Conservation (phyloP, 805 yeast genomes). For the Pichia californica region DNA sequence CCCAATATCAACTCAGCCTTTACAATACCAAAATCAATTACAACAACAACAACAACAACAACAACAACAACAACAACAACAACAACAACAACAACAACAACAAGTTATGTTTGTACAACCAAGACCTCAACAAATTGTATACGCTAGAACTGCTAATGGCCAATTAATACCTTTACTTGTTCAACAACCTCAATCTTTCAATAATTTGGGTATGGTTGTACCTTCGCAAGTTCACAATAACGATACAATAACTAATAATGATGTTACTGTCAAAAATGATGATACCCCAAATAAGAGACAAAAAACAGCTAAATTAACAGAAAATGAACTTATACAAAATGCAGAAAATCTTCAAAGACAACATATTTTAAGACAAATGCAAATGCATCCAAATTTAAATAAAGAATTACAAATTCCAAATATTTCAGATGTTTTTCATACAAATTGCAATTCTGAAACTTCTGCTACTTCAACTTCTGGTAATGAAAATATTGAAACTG, state of each 20-base stretch:
- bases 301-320: background rate
- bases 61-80: background rate
- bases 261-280: background rate
- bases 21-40: too few species aligned
- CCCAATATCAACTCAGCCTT: too few species aligned
- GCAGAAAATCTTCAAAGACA: constrained; percentile 4
- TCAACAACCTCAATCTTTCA: too few species aligned
- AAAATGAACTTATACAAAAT: background rate
- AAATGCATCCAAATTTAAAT: constrained; percentile 3
- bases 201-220: too few species aligned
- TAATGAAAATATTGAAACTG: constrained; percentile 1
- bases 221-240: too few species aligned
- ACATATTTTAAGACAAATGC: constrained; percentile 2
- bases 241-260: background rate
- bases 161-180: too few species aligned
- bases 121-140: too few species aligned
- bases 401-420: background rate
- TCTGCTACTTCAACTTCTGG: background rate
- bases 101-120: too few species aligned
- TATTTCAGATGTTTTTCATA: constrained; percentile 9
- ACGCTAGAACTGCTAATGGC: too few species aligned
- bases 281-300: constrained; percentile 1
- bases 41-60: background rate
- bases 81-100: background rate
- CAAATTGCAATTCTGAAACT: background rate